These are phyloP conservation scores for Nigrograna mackinnonii DNA, from an alignment of 2,329 filamentous ascomycete genomes.

Conservation along the genomic window DNA sequence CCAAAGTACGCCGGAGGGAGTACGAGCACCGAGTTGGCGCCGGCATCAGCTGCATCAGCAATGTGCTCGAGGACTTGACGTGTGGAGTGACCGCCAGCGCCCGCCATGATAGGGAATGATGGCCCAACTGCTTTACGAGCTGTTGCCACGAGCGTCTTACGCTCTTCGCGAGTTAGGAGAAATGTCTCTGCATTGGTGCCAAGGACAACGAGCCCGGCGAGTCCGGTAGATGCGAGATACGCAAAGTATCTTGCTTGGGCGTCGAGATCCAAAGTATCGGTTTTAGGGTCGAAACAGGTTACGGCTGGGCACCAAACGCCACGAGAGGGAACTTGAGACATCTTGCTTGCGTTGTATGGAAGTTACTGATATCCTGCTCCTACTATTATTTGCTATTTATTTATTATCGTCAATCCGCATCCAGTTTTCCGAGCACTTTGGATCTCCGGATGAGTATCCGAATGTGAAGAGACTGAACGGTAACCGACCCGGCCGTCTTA, in stretches of 20 bases:
- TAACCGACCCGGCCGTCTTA: too few species aligned
- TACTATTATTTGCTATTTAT: too few species aligned
- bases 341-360: too few species aligned
- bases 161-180: conserved; percentile 48
- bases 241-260: conserved; percentile 48
- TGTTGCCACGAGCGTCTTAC: conserved; percentile 39
- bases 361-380: too few species aligned
- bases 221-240: conserved; percentile 46
- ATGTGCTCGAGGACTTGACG: conserved; percentile 49
- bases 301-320: conserved; percentile 46
- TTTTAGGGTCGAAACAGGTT: conserved; percentile 47
- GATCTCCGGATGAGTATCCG: too few species aligned
- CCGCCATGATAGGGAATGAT: conserved; percentile 48
- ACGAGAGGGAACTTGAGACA: conserved; percentile 1
- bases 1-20: conserved; percentile 52
- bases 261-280: conserved; percentile 43
- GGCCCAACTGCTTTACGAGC: conserved; percentile 46
- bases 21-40: conserved; percentile 48
- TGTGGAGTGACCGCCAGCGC: conserved; percentile 47
- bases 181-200: conserved; percentile 53
- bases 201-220: conserved; percentile 50
- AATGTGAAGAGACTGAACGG: too few species aligned
- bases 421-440: too few species aligned
- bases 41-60: conserved; percentile 43
- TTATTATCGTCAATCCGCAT: too few species aligned